Percentiles rank a stretch among this genome's conserved stretches.
Conservation (phyloP, 768 basidiomycete genomes). For the Gelatoporia subvermispora region DNA sequence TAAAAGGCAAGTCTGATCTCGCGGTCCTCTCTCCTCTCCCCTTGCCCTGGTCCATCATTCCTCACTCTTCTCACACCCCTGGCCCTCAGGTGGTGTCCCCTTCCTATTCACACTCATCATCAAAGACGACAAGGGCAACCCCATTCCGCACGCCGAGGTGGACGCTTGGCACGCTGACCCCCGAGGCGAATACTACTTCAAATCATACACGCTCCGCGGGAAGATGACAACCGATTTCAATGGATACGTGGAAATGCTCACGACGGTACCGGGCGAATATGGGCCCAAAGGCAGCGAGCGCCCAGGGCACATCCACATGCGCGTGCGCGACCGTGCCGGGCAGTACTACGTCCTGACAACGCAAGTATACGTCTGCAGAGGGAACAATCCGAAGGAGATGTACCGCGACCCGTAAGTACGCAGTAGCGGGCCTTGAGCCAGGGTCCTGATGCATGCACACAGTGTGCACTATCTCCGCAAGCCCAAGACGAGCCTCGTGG, state of each 20-base stretch:
- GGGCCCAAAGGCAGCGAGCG: conserved; percentile 8
- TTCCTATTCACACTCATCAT: conserved; percentile 16
- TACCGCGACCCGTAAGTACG: conserved; percentile 17
- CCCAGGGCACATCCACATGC: conserved; percentile 18
- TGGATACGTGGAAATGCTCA: conserved; percentile 19
- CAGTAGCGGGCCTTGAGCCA: no score
- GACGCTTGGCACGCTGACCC: conserved; percentile 23
- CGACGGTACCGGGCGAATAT: conserved; percentile 18
- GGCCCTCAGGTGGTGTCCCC: conserved; percentile 11
- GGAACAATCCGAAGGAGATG: conserved; percentile 14
- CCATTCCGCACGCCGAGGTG: conserved; percentile 14
- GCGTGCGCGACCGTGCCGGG: conserved; percentile 8
- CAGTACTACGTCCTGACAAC: conserved; percentile 16
- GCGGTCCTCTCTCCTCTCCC: no score
- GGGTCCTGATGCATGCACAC: no score
- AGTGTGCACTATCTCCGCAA: conserved; percentile 14
- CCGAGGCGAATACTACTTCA: conserved; percentile 15
- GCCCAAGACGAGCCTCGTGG: conserved; percentile 10
- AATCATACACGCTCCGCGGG: conserved; percentile 19
- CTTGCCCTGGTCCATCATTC: no score
- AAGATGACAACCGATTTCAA: conserved; percentile 15
- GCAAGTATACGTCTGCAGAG: conserved; percentile 18
- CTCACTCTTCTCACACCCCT: neutral
- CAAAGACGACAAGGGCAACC: conserved; percentile 18
- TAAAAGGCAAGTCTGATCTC: conserved; percentile 11